Conservation (phyloP, 768 basidiomycete genomes). For the Austroboletus festivus region DNA sequence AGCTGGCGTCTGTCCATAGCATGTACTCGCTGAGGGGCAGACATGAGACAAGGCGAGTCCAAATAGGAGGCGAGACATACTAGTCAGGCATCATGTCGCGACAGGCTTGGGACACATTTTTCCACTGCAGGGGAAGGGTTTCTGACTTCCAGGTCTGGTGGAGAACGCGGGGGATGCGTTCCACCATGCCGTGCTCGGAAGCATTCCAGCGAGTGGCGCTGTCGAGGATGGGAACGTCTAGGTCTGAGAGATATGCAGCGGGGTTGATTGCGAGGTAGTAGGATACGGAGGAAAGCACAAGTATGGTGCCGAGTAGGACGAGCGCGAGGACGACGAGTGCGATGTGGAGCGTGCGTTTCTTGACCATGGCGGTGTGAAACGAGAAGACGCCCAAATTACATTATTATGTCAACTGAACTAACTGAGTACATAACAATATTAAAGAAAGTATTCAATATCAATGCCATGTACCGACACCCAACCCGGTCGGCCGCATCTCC, state of each 20-base stretch:
- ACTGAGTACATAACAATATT: too few species aligned
- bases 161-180: slow-evolving; percentile 86
- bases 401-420: not conserved
- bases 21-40: slow-evolving; percentile 73
- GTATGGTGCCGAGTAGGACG: slow-evolving; percentile 81
- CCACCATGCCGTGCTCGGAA: slow-evolving; percentile 55
- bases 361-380: slow-evolving; percentile 33
- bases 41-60: slow-evolving; percentile 14
- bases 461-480: slow-evolving; percentile 1
- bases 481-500: slow-evolving; percentile 43
- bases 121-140: slow-evolving; percentile 79
- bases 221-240: slow-evolving; percentile 61
- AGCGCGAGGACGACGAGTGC: slow-evolving; percentile 61
- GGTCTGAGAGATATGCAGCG: slow-evolving; percentile 75
- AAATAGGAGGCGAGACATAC: slow-evolving; percentile 48
- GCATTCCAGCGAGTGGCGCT: slow-evolving; percentile 62
- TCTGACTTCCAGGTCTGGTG: slow-evolving; percentile 99
- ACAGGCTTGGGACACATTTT: slow-evolving; percentile 76
- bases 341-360: slow-evolving; percentile 44
- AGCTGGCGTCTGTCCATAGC: slow-evolving; percentile 93
- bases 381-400: not conserved
- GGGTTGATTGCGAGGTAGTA: slow-evolving; percentile 83
- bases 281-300: slow-evolving; percentile 88
- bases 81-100: slow-evolving; percentile 94
- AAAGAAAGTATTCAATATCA: not conserved